A percentile compares a stretch with the other conserved stretches of the same genome.
Conservation (phyloP, 108 stramenopile genomes). For the Phaeodactylum tricornutum region DNA sequence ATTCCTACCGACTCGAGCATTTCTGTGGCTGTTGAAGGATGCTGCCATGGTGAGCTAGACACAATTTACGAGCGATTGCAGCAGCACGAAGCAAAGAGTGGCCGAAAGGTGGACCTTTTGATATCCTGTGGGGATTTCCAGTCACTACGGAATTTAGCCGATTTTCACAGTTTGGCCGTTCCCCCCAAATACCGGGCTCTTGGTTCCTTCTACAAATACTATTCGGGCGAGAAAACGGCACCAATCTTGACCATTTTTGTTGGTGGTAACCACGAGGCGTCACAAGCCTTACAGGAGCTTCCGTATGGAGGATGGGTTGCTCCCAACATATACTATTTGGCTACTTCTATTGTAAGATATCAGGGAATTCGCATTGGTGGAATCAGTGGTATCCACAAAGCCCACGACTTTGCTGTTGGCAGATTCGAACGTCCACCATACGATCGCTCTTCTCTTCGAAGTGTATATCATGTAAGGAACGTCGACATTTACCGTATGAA, state of each 20-base stretch:
- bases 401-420: constrained; percentile 57
- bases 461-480: constrained; percentile 90
- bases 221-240: constrained; percentile 76
- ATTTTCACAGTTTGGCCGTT: constrained; percentile 77
- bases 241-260: constrained; percentile 93
- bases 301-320: constrained; percentile 98
- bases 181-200: constrained; percentile 88
- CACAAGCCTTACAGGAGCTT: constrained; percentile 85
- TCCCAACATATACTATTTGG: constrained; percentile 96
- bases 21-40: constrained; percentile 86
- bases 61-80: constrained; percentile 78
- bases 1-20: neutral
- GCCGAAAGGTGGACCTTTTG: constrained; percentile 70
- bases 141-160: constrained; percentile 74
- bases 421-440: constrained; percentile 86
- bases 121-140: constrained; percentile 99
- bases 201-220: constrained; percentile 87
- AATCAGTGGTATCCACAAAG: constrained; percentile 92
- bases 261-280: constrained; percentile 99
- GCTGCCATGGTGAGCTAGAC: constrained; percentile 97
- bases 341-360: constrained; percentile 80
- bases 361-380: constrained; percentile 92
- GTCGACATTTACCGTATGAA: constrained; percentile 64
- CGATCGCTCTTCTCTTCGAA: constrained; percentile 47
- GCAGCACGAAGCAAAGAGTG: constrained; percentile 26